Base-by-base conservation (phyloP, 495 filamentous ascomycete genomes). In the Filosporella fistucella region DNA sequence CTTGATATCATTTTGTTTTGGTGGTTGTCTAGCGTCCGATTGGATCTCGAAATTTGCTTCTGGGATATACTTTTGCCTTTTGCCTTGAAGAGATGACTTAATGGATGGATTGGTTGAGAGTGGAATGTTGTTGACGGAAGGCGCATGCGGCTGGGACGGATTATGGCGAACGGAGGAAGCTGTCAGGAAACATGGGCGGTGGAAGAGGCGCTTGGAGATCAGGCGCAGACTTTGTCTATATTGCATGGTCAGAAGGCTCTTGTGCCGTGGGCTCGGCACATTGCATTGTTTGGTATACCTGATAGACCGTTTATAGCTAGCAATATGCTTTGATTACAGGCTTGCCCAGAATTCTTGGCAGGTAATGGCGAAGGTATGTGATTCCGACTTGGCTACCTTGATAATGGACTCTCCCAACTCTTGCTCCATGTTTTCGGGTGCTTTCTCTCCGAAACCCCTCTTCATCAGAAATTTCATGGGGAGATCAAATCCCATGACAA, bases 61-160 rank as follows among this genome's bases (percentile, higher is more conserved):
- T 43, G 25, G 41, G 41, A 43, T 43, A 43, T 26, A 30, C 11
- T 7, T 32, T 17, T 40, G 32, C 32, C 18, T 35, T 35, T 35
- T 4, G 4, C 18, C 18, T 35, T 8, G 28, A 35, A 13, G 18
- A 3, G 4, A 35, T 35, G 4, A n/a, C n/a, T n/a, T n/a, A n/a
- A n/a, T n/a, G n/a, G n/a, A n/a, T n/a, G n/a, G n/a, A n/a, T n/a
- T n/a, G n/a, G n/a, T n/a, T n/a, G n/a, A n/a, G n/a, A n/a, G n/a
- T n/a, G n/a, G n/a, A n/a, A n/a, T n/a, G n/a, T n/a, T n/a, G n/a
- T n/a, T n/a, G n/a, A n/a, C n/a, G n/a, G n/a, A n/a, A n/a, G n/a
- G n/a, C n/a, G n/a, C n/a, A n/a, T n/a, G n/a, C n/a, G n/a, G n/a
- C n/a, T n/a, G n/a, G n/a, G n/a, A n/a, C n/a, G n/a, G n/a, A n/a